Percentiles rank a stretch among this genome's conserved stretches.
Evolutionary conservation across 331 rosid species (phyloP).

Genomic region (Malus hybrid): DNA sequence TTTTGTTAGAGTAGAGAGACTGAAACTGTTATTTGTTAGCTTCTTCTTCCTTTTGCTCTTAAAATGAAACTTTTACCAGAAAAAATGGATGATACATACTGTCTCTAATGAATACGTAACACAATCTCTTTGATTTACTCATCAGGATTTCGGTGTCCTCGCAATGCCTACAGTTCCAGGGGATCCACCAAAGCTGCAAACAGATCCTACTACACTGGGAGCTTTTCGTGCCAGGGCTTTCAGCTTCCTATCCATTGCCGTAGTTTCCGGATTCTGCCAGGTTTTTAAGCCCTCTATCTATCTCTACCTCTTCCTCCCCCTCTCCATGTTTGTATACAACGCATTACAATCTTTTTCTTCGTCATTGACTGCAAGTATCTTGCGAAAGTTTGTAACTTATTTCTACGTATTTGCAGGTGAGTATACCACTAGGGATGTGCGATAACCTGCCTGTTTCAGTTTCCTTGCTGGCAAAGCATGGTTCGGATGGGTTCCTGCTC

Average conservation of each 20-base stretch:
- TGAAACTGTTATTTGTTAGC: neutral
- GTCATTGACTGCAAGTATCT: neutral
- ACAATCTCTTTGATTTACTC: neutral
- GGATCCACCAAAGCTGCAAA: conserved; percentile 64
- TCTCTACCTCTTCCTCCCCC: neutral
- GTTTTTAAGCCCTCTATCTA: conserved; percentile 13
- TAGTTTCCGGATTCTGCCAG: conserved; percentile 93
- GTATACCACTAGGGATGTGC: conserved; percentile 62
- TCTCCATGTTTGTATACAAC: neutral
- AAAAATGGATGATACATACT: neutral
- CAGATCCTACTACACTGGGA: conserved; percentile 35
- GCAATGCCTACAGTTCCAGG: conserved; percentile 83
- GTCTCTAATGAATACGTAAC: neutral
- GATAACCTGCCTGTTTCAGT: conserved; percentile 62
- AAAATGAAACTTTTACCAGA: neutral
- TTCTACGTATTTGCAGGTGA: conserved; percentile 45
- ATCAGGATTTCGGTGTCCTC: conserved; percentile 75
- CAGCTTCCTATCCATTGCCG: conserved; percentile 73
- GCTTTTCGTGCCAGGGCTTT: conserved; percentile 59
- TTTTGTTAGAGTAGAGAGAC: neutral
- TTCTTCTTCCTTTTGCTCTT: neutral
- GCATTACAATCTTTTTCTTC: neutral
- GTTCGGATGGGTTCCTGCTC: conserved; percentile 75
- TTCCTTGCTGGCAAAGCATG: conserved; percentile 71
- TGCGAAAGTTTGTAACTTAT: neutral